These are phyloP conservation scores for Pseudogymnoascus verrucosus DNA, from an alignment of 2,329 filamentous ascomycete species.

Conservation along the genomic window DNA sequence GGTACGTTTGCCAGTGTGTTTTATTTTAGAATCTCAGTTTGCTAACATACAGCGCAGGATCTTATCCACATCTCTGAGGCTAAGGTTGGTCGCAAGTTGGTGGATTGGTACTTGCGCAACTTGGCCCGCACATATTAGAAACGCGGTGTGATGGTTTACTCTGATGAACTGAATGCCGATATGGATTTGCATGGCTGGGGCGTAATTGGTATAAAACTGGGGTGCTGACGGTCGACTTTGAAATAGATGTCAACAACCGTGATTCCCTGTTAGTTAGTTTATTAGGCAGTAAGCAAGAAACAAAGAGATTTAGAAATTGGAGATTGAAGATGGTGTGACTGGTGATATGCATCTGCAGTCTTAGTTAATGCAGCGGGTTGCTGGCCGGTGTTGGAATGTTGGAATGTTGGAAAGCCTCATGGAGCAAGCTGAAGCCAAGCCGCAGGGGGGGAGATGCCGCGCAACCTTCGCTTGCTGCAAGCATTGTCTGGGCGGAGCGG, in stretches of 20 bases:
- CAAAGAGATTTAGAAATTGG: slow-evolving; percentile 2
- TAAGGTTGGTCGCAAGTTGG: slow-evolving; percentile 92
- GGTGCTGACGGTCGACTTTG: slow-evolving; percentile 8
- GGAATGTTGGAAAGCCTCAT: not conserved
- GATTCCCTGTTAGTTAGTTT: slow-evolving; percentile 9
- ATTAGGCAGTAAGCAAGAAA: slow-evolving; percentile 8
- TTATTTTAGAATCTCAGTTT: not conserved
- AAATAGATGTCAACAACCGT: slow-evolving; percentile 6
- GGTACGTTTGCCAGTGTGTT: slow-evolving; percentile 45
- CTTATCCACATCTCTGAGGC: slow-evolving; percentile 98
- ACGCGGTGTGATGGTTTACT: slow-evolving; percentile 2
- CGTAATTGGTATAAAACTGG: slow-evolving; percentile 9
- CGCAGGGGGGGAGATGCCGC: not conserved
- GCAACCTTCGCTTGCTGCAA: slow-evolving; percentile 7
- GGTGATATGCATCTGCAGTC: not conserved
- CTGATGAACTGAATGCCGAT: slow-evolving; percentile 7
- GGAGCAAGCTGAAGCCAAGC: slow-evolving; percentile 5
- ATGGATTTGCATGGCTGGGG: slow-evolving; percentile 10
- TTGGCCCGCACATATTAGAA: slow-evolving; percentile 82
- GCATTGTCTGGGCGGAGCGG: slow-evolving; percentile 5
- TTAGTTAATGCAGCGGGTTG: not conserved
- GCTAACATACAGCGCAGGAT: slow-evolving; percentile 48
- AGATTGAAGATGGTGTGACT: not conserved
- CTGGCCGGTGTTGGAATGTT: not conserved
- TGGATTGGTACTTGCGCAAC: slow-evolving; percentile 99